Evolutionary conservation across 1,284 basidiomycete genomes (phyloP).

Genomic region (Moesziomyces sp.): DNA sequence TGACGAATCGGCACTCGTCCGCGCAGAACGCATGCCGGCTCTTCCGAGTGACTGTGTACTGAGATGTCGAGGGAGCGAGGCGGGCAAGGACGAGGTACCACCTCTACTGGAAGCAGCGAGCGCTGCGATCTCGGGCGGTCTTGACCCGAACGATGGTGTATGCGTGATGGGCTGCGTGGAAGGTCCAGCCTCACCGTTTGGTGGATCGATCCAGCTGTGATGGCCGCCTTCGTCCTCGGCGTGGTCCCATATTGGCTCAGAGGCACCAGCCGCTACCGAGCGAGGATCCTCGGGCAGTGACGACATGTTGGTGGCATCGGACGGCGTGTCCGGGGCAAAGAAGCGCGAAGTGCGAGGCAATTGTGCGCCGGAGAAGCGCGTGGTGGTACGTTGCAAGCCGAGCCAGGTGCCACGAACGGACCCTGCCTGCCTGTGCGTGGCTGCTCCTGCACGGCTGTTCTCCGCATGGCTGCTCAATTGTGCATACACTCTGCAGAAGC

Average conservation of each 20-base stretch:
- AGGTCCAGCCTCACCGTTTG: neutral
- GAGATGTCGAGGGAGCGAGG: constrained; percentile 14
- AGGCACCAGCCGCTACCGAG: constrained; percentile 1
- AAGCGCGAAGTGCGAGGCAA: neutral
- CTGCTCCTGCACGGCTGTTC: neutral
- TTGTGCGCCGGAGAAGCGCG: neutral
- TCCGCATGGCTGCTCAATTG: neutral
- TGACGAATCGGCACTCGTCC: constrained; percentile 18
- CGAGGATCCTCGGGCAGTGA: constrained; percentile 10
- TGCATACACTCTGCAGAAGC: constrained; percentile 11
- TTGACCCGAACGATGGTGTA: neutral
- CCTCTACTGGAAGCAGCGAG: constrained; percentile 6
- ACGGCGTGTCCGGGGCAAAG: no score
- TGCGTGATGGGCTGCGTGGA: constrained; percentile 1
- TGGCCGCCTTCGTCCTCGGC: constrained; percentile 27
- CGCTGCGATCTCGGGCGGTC: neutral
- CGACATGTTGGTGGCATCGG: constrained; percentile 14
- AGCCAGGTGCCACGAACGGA: neutral
- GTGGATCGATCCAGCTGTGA: constrained; percentile 27
- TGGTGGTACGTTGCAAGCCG: neutral
- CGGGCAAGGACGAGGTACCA: neutral
- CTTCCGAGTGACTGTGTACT: constrained; percentile 29
- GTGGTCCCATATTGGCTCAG: neutral
- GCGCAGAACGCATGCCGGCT: constrained; percentile 14
- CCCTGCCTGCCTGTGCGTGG: neutral